phyloP scores from a whole-genome alignment of 495 filamentous ascomycete genomes.

The Symbiotaphrina buchneri region DNA sequence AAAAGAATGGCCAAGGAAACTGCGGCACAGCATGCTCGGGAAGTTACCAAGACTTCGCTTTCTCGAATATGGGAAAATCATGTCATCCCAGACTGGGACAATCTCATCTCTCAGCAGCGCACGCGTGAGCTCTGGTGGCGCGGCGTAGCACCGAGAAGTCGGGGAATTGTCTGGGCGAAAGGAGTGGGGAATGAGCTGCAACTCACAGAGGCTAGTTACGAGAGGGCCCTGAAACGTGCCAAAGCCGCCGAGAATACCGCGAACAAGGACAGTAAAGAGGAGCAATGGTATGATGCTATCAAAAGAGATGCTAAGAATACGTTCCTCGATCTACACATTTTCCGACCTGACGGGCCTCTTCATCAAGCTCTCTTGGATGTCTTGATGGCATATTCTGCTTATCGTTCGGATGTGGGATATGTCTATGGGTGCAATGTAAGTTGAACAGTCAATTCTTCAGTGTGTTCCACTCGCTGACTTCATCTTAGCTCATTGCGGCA shows the following conservation, averaged over 20 bases:
- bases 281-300: slow-evolving; percentile 48
- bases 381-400: slow-evolving; percentile 76
- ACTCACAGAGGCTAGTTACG: slow-evolving; percentile 52
- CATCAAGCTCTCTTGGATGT: slow-evolving; percentile 58
- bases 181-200: slow-evolving; percentile 81
- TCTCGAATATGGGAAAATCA: slow-evolving; percentile 73
- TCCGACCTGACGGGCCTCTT: slow-evolving; percentile 49
- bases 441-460: neutral
- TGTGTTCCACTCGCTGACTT: slow-evolving; percentile 1
- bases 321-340: slow-evolving; percentile 68
- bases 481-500: slow-evolving; percentile 49
- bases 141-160: slow-evolving; percentile 55
- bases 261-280: slow-evolving; percentile 15
- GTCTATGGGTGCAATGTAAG: slow-evolving; percentile 65
- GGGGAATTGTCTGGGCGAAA: slow-evolving; percentile 67
- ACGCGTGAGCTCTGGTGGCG: slow-evolving; percentile 90
- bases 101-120: slow-evolving; percentile 43
- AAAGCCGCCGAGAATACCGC: slow-evolving; percentile 35
- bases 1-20: slow-evolving; percentile 23
- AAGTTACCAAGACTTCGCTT: slow-evolving; percentile 36
- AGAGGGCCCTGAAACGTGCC: slow-evolving; percentile 55
- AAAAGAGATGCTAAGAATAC: slow-evolving; percentile 43
- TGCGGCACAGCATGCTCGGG: slow-evolving; percentile 30
- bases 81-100: slow-evolving; percentile 69
- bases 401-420: slow-evolving; percentile 84